Base-by-base conservation (phyloP, 2,329 filamentous ascomycete species). In the Talaromyces sp. region DNA sequence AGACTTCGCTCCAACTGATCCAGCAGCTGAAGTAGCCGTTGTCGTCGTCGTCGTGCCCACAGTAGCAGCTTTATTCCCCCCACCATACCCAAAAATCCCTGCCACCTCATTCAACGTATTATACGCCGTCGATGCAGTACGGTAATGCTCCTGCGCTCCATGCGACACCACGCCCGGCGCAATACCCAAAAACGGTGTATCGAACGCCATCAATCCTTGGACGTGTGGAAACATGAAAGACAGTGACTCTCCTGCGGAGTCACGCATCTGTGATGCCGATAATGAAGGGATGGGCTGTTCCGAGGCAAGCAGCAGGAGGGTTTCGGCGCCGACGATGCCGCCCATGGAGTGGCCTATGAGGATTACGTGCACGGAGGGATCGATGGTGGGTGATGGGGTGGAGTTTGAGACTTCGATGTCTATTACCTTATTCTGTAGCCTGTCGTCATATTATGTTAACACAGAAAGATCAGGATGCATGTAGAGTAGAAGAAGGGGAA, bases 301-400 rank as follows among this genome's bases (percentile, higher is more conserved):
- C 66, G 88, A 85, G 50, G 91, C 79, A 60, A 98, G 85, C 47
- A 89, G 85, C 70, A 97, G 86, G 68, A 94, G 83, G 14, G 92
- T 90, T 75, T 98, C 95, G 39, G 93, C 94, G 11, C 92, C 94
- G 56, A 98, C 93, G 72, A 98, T 97, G 71, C 95, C 95, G 70
- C 91, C 91, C 91, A 90, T 97, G 9, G 90, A 93, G 76, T 97
- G 93, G 27, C 93, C 93, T 65, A 96, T 82, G 16, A 97, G 85
- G 56, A 97, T 85, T 33, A 90, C 90, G 72, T 88, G 89, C 22
- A 97, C 92, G 0, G 90, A 92, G 5, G 93, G 92, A 67, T 96
- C 92, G 68, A 96, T 85, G 0, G 91, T 96, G 0, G 93, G 93
- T 5, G 90, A 93, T 1, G 91, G 86, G 0, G 92, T 94, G 54